These are phyloP conservation scores for Cutaneotrichosporon arboriforme DNA, from an alignment of 1,284 basidiomycete genomes.

Conservation along the genomic window DNA sequence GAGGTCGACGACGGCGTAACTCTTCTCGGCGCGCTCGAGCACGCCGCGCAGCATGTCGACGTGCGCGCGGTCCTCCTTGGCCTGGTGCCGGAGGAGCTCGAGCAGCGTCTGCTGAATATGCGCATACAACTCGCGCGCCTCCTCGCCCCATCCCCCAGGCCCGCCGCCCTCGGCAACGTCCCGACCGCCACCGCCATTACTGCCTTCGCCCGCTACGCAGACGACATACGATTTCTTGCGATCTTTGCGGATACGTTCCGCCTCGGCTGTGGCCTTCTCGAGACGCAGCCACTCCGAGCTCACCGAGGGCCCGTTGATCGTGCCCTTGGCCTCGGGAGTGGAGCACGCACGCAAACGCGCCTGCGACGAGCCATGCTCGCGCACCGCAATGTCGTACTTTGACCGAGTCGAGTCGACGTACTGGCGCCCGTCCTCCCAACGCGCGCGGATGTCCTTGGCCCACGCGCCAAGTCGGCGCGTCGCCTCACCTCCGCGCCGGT, in stretches of 20 bases:
- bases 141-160: constrained; percentile 20
- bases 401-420: constrained; percentile 16
- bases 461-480: constrained; percentile 11
- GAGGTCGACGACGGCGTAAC: constrained; percentile 12
- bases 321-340: constrained; percentile 5
- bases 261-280: constrained; percentile 13
- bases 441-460: constrained; percentile 17
- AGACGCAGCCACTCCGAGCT: constrained; percentile 15
- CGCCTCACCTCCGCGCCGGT: constrained; percentile 13
- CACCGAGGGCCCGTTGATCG: neutral
- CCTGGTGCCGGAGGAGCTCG: constrained; percentile 20
- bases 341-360: constrained; percentile 10
- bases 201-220: constrained; percentile 18
- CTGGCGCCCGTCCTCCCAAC: constrained; percentile 17
- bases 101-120: constrained; percentile 17
- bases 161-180: constrained; percentile 19
- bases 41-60: constrained; percentile 11
- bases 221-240: constrained; percentile 20
- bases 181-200: constrained; percentile 14
- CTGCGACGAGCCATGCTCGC: constrained; percentile 10
- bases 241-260: constrained; percentile 12
- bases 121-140: constrained; percentile 17
- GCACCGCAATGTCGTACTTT: constrained; percentile 15
- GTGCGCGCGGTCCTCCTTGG: constrained; percentile 17
- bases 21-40: constrained; percentile 10